Percentiles rank a stretch among this genome's conserved stretches.
Evolutionary conservation across 495 filamentous ascomycete species (phyloP).

Genomic region (Penicillium daleae): DNA sequence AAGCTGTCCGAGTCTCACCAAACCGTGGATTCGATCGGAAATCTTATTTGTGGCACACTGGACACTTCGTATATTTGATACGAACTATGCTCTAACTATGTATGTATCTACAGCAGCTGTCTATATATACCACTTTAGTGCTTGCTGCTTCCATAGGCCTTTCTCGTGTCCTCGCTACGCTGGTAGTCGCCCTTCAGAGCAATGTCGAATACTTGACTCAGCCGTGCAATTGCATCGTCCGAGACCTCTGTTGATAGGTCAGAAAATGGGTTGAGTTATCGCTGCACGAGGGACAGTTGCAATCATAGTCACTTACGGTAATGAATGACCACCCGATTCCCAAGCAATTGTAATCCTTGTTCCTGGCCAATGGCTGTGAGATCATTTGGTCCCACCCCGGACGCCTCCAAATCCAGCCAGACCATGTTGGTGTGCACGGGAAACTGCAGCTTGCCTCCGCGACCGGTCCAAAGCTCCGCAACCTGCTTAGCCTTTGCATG

Average conservation of each 20-base stretch:
- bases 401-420: conserved; percentile 76
- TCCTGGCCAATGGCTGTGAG: conserved; percentile 43
- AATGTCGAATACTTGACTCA: conserved; percentile 47
- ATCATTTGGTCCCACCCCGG: conserved; percentile 48
- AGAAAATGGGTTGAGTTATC: conserved; percentile 20
- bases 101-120: neutral
- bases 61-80: neutral
- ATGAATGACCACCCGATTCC: conserved; percentile 48
- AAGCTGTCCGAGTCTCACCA: conserved; percentile 1
- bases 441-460: conserved; percentile 51
- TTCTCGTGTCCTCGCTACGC: conserved; percentile 41
- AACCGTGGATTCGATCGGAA: conserved; percentile 13
- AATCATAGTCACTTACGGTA: conserved; percentile 45
- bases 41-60: conserved; percentile 10
- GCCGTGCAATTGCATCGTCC: conserved; percentile 43
- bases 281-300: neutral
- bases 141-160: conserved; percentile 43
- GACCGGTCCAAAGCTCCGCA: conserved; percentile 62
- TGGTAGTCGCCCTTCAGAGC: conserved; percentile 43
- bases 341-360: conserved; percentile 44
- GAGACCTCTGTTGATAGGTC: conserved; percentile 48
- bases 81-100: neutral
- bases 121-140: neutral
- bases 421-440: conserved; percentile 86
- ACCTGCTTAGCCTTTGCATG: conserved; percentile 70